Evolutionary conservation across 495 filamentous ascomycete genomes (phyloP).

Genomic region (Hypoxylon fuscum): DNA sequence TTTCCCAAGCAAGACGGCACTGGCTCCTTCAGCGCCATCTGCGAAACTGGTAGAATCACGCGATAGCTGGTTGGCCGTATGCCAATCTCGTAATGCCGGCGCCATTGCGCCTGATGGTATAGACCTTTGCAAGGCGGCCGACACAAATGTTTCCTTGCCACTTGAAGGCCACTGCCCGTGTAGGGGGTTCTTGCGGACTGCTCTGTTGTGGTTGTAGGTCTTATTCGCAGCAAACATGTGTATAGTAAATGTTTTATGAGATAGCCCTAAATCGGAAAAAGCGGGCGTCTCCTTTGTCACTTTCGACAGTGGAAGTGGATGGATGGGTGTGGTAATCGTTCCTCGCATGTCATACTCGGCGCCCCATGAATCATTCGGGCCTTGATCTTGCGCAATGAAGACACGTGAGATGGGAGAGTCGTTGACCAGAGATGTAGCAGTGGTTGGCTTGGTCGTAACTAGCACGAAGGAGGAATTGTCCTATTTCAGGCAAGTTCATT

Average conservation of each 20-base stretch:
- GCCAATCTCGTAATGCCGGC: constrained; percentile 58
- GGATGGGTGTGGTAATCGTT: constrained; percentile 30
- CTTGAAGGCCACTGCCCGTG: constrained; percentile 53
- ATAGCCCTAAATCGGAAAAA: constrained; percentile 31
- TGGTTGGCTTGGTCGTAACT: constrained; percentile 39
- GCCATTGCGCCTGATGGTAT: constrained; percentile 49
- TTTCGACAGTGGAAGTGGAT: constrained; percentile 18
- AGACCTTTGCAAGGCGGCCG: constrained; percentile 42
- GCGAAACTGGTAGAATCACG: constrained; percentile 30
- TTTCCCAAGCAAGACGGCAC: constrained; percentile 33
- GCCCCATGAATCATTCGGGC: constrained; percentile 25
- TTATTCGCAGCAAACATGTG: constrained; percentile 46
- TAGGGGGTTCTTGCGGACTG: constrained; percentile 49
- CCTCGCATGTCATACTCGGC: constrained; percentile 32
- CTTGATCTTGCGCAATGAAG: constrained; percentile 34
- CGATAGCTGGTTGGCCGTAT: constrained; percentile 49
- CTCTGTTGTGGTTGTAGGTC: constrained; percentile 46
- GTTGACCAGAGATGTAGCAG: constrained; percentile 34
- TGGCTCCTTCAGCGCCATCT: constrained; percentile 29
- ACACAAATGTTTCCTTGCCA: constrained; percentile 38
- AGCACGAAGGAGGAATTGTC: constrained; percentile 54
- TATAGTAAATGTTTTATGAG: constrained; percentile 49
- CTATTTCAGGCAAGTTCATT: constrained; percentile 14
- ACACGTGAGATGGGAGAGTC: constrained; percentile 38
- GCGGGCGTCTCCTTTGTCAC: constrained; percentile 23